A percentile compares a stretch with the other conserved stretches of the same genome.
phyloP scores from a whole-genome alignment of 1,284 basidiomycete species.

The Filobasidium uniguttulatum region DNA sequence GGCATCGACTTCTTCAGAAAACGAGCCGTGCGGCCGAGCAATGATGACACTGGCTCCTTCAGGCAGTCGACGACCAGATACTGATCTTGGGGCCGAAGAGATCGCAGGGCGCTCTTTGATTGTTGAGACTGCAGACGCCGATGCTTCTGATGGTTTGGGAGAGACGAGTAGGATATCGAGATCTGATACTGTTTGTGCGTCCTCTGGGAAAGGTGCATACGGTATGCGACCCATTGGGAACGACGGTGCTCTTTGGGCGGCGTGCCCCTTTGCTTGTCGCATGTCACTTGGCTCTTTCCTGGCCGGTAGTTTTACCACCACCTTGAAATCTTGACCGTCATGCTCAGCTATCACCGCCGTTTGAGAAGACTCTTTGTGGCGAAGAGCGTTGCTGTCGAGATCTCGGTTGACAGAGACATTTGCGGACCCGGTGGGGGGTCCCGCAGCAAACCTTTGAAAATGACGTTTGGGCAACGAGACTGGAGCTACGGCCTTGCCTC shows the following conservation, averaged over 20 bases:
- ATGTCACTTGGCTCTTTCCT: background rate
- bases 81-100: background rate
- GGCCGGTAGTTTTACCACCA: constrained; percentile 9
- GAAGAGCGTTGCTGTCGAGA: background rate
- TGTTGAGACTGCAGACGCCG: no score
- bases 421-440: constrained; percentile 21
- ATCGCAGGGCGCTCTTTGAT: background rate
- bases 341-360: background rate
- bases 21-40: constrained; percentile 6
- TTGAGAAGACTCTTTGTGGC: background rate
- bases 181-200: background rate
- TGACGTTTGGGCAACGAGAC: no score
- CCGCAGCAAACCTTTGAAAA: no score
- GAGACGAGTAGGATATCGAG: background rate
- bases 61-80: background rate
- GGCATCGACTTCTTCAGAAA: constrained; percentile 15
- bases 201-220: background rate
- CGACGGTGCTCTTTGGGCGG: no score
- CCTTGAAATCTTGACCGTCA: constrained; percentile 1
- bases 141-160: background rate
- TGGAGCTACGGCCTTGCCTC: constrained; percentile 10
- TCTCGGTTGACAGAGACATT: constrained; percentile 18
- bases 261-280: background rate
- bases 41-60: constrained; percentile 12
- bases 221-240: background rate